Evolutionary conservation across 768 basidiomycete genomes (phyloP), one percentile per base, ranked within the genome.

Genomic region (Lentinula edodes): DNA sequence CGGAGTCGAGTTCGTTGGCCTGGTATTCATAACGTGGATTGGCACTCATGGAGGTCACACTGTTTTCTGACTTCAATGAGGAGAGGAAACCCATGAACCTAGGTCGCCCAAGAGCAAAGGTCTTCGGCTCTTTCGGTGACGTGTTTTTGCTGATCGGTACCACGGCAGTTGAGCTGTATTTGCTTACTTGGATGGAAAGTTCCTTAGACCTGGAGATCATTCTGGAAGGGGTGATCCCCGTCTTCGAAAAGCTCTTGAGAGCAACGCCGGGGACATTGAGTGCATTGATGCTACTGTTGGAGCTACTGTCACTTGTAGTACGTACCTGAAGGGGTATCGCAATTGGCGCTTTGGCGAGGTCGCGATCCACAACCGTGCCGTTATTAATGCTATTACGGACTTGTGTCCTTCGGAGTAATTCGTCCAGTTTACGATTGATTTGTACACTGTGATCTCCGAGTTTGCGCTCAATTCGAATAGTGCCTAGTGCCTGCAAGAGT

Each of bases 351-450:
- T 10, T 18, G 18, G 9, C 36, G 23, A 18, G 13, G 15, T 36
- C 18, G 38, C 53, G 53, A 54, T 35, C 20, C 35, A 38, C 12
- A 20, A n/a, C 9, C 46, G 46, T 8, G 46, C 39, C 13, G 8
- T n/a, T 18, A 56, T 41, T 23, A 50, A 12, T 48, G 13, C 43
- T 34, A 43, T 39, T 15, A 58, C 42, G 18, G 10, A 36, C 15
- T 16, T 54, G 20, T 32, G 54, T 41, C 34, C 62, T 48, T 45
- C 48, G 62, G 23, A 62, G 39, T 28, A 62, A 38, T 56, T 62
- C 62, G 18, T 62, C 62, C 35, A 62, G 48, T 57, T 62, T 62
- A 18, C 56, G 42, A 46, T 62, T 62, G 23, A 62, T 57, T 52
- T 58, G 56, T 5, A n/a, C 34, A n/a, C 58, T 58, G 20, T 62